Base-by-base conservation (phyloP, 495 filamentous ascomycete genomes). In the Penicillium coprophilum region DNA sequence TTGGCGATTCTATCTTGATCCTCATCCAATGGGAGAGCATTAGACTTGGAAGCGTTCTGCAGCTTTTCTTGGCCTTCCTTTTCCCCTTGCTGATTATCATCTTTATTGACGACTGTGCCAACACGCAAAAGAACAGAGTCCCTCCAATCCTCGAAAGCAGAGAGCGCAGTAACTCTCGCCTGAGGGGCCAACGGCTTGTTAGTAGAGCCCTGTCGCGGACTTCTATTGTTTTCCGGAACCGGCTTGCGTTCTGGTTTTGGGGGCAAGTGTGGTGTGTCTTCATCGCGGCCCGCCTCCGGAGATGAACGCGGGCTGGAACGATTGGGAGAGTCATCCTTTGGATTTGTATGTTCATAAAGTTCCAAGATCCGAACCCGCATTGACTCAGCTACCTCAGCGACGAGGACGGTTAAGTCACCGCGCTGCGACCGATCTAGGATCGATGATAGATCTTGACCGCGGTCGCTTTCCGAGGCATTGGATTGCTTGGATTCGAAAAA, bases 121-220 rank as follows among this genome's bases (percentile, higher is more conserved):
- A 90, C 77, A 3, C 87, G 78, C 27, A 82, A 67, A 27, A 88
- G 71, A 1, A 89, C 82, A 12, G 70, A 67, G 28, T 82, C 79
- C 53, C 82, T 72, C 87, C 87, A 90, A 34, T 82, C 78, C 50
- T 89, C 85, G 61, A 86, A 87, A 62, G 77, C 78, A 1, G 74
- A 65, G 32, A 89, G 66, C 2, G 71, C 71, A 46, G 28, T 57
- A 28, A 76, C 63, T 49, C 78, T 75, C 11, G 66, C 66, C 32
- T 73, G 58, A 9, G 44, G 47, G 43, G 41, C 62, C 8, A 34
- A 41, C 8, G 19, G 13, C 24, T 56, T 43, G 12, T 12, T 23
- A 23, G 38, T 10, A 27, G 34, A 28, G 7, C 21, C n/a, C 15
- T 47, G 32, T 52, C 53, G 62, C 27, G 56, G 62, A 31, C 44